A percentile compares a stretch with the other conserved stretches of the same genome.
Evolutionary conservation across 495 filamentous ascomycete species (phyloP).

Genomic region (Trichoderma parareesei): DNA sequence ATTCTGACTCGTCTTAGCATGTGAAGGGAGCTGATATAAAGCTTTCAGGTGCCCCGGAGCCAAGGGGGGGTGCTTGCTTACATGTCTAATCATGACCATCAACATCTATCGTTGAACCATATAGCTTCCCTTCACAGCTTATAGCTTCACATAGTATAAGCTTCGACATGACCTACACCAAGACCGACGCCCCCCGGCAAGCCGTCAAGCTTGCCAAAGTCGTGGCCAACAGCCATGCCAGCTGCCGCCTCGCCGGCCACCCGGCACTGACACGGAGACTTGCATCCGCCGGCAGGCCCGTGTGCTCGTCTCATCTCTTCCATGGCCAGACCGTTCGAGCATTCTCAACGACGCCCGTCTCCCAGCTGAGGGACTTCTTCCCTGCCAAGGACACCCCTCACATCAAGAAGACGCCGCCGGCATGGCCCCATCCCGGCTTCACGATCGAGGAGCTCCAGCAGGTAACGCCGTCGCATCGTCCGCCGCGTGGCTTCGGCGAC

Average conservation of each 20-base stretch:
- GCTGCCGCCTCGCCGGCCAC: background rate
- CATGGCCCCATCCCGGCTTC: slow-evolving; percentile 63
- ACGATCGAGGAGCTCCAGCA: slow-evolving; percentile 38
- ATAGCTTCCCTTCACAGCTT: background rate
- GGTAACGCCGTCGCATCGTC: slow-evolving; percentile 33
- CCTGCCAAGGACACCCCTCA: slow-evolving; percentile 36
- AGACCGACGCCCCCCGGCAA: slow-evolving; percentile 9
- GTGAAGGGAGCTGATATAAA: background rate
- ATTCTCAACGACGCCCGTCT: slow-evolving; percentile 35
- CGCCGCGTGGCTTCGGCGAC: slow-evolving; percentile 30
- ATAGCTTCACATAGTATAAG: background rate
- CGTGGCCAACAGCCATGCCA: background rate
- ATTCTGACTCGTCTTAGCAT: background rate
- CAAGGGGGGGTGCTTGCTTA: background rate
- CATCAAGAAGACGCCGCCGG: slow-evolving; percentile 44
- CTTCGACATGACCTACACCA: slow-evolving; percentile 6
- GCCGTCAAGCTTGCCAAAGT: slow-evolving; percentile 4
- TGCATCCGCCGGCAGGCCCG: slow-evolving; percentile 9
- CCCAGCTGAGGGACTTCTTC: slow-evolving; percentile 38
- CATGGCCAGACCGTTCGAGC: slow-evolving; percentile 13
- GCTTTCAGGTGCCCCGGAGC: background rate
- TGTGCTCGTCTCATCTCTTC: background rate
- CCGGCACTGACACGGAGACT: background rate
- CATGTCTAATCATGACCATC: background rate
- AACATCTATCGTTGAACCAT: background rate